These are phyloP conservation scores for Hepatocystis sp. DNA, from an alignment of 169 alveolate genomes.

Conservation along the genomic window DNA sequence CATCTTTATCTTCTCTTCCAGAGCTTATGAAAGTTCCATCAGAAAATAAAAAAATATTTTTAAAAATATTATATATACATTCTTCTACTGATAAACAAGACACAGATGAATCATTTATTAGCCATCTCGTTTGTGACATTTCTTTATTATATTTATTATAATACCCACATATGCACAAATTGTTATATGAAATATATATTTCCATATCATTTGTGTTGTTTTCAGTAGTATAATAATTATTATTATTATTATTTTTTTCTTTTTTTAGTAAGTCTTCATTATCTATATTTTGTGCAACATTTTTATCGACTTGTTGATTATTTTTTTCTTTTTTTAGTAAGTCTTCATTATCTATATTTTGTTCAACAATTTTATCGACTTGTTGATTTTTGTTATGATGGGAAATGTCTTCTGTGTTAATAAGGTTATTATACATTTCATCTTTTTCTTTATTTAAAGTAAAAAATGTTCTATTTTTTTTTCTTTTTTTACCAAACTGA, in stretches of 20 bases:
- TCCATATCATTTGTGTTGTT: not conserved
- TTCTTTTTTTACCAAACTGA: constrained; percentile 3
- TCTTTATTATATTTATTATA: constrained; percentile 72
- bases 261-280: too few species aligned
- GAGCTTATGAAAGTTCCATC: constrained; percentile 77
- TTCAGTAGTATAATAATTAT: not conserved
- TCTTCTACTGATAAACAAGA: constrained; percentile 55
- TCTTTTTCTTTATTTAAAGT: not conserved
- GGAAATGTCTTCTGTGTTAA: too few species aligned
- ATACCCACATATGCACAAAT: constrained; percentile 69
- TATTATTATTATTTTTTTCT: too few species aligned
- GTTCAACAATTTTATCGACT: too few species aligned
- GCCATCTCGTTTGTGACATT: constrained; percentile 69
- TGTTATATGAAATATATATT: constrained; percentile 48
- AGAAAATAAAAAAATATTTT: constrained; percentile 15
- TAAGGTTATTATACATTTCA: too few species aligned
- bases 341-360: too few species aligned
- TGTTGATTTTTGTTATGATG: too few species aligned
- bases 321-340: too few species aligned
- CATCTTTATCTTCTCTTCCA: constrained; percentile 94
- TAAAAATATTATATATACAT: constrained; percentile 57
- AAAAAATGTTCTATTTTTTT: too few species aligned
- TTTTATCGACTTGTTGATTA: too few species aligned
- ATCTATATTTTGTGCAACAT: too few species aligned
- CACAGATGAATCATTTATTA: constrained; percentile 25